Evolutionary conservation across 139 green algal genomes (phyloP).

Genomic region (Spirogloea muscicola): DNA sequence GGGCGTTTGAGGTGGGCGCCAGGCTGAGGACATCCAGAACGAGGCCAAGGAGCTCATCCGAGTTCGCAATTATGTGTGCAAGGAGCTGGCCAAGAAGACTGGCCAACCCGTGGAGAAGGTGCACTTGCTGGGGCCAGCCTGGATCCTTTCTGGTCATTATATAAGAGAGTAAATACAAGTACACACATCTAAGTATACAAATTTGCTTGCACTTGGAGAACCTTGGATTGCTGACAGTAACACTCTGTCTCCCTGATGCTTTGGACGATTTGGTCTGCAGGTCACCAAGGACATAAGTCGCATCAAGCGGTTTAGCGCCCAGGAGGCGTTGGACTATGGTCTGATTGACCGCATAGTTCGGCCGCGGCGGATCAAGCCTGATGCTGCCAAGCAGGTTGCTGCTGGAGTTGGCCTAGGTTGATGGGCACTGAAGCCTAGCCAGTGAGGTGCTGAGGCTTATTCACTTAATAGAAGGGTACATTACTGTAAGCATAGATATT

Average conservation of each 20-base stretch:
- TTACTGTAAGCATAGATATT: no score
- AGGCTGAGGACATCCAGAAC: constrained; percentile 93
- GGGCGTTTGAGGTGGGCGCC: no score
- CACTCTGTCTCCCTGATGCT: background rate
- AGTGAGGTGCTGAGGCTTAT: no score
- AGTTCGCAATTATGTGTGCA: constrained; percentile 81
- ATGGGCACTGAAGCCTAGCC: no score
- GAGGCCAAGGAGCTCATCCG: constrained; percentile 91
- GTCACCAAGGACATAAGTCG: constrained; percentile 40
- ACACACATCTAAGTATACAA: background rate
- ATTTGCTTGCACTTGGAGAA: constrained; percentile 4
- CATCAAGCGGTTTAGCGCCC: constrained; percentile 64
- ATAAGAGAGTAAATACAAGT: background rate
- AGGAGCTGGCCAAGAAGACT: constrained; percentile 69
- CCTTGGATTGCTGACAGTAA: background rate
- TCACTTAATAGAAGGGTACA: no score
- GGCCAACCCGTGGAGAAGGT: constrained; percentile 79
- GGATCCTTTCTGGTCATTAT: background rate
- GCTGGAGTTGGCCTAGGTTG: background rate
- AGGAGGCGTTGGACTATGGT: constrained; percentile 73
- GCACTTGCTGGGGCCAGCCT: background rate
- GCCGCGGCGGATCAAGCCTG: constrained; percentile 35
- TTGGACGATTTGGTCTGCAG: constrained; percentile 3
- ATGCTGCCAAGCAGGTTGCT: constrained; percentile 1
- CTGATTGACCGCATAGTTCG: constrained; percentile 64